Conservation (phyloP, 257 asterid species). For the Ocimum tenuiflorum region DNA sequence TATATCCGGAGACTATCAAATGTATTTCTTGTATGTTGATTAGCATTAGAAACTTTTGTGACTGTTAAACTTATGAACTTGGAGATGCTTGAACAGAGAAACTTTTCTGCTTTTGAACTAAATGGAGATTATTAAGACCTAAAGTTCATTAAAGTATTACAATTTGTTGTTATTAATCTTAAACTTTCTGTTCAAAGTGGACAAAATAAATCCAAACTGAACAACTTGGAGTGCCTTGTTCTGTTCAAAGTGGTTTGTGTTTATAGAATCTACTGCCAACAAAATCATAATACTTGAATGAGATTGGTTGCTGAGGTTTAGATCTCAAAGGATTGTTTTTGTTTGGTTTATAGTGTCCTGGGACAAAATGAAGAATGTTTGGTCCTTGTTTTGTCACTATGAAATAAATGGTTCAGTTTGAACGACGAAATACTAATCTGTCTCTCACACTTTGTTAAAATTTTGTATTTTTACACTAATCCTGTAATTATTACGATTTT, state of each 20-base stretch:
- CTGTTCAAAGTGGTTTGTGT: conserved; percentile 3
- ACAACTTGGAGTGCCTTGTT: not conserved
- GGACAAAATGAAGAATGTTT: conserved; percentile 1
- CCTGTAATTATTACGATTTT: not conserved
- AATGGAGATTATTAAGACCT: not conserved
- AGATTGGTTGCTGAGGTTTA: conserved; percentile 4
- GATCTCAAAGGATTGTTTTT: not conserved
- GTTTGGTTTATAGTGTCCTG: not conserved
- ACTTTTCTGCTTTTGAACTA: not conserved
- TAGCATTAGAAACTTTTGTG: not conserved
- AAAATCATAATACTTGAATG: not conserved
- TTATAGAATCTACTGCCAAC: conserved; percentile 6
- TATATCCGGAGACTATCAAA: conserved; percentile 7
- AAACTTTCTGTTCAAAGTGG: too few species aligned
- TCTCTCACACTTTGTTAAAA: conserved; percentile 5
- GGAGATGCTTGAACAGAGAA: conserved; percentile 5
- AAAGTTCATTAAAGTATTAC: not conserved
- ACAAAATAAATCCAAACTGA: not conserved
- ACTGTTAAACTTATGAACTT: not conserved
- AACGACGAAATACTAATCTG: not conserved
- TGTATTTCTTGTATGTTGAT: not conserved
- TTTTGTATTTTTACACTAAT: not conserved
- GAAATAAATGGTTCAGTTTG: not conserved
- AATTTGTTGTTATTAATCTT: conserved; percentile 1
- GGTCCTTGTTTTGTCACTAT: not conserved